phyloP scores from a whole-genome alignment of 345 rosid genomes.

The Citrus cavaleriei region DNA sequence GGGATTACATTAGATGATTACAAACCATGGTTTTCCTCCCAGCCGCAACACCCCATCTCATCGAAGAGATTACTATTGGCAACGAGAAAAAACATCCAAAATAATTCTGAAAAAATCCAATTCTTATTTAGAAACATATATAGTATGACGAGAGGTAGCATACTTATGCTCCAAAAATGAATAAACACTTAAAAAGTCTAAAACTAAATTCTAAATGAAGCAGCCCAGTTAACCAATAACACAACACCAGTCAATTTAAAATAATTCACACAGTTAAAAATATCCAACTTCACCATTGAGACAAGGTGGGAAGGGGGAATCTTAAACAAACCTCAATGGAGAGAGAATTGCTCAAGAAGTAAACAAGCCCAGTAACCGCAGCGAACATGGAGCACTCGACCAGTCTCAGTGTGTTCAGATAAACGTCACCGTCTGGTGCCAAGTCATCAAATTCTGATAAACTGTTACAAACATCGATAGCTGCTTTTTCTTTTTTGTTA shows the following conservation, averaged over 20 bases:
- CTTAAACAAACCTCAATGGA: slow-evolving; percentile 64
- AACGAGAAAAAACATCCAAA: slow-evolving; percentile 92
- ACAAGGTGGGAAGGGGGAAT: too few relatives aligned
- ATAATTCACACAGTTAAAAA: background rate
- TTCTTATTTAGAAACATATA: background rate
- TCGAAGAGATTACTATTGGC: slow-evolving; percentile 81
- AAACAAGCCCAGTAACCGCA: slow-evolving; percentile 77
- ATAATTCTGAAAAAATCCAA: slow-evolving; percentile 58
- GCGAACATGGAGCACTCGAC: slow-evolving; percentile 97
- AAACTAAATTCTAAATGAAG: too few relatives aligned
- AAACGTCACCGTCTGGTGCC: slow-evolving; percentile 51
- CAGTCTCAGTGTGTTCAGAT: slow-evolving; percentile 69
- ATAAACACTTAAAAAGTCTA: background rate
- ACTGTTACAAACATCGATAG: background rate
- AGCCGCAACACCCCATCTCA: slow-evolving; percentile 89
- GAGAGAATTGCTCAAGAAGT: slow-evolving; percentile 89
- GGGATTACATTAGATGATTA: background rate
- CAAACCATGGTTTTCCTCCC: slow-evolving; percentile 95
- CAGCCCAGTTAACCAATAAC: too few relatives aligned
- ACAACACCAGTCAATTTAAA: background rate
- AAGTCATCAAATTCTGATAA: slow-evolving; percentile 37
- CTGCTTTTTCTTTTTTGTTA: slow-evolving; percentile 27
- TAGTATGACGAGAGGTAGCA: too few relatives aligned
- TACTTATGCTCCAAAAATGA: background rate
- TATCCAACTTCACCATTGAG: too few relatives aligned